Evolutionary conservation across 1,284 basidiomycete species (phyloP).

Genomic region (Coniophora puteana): DNA sequence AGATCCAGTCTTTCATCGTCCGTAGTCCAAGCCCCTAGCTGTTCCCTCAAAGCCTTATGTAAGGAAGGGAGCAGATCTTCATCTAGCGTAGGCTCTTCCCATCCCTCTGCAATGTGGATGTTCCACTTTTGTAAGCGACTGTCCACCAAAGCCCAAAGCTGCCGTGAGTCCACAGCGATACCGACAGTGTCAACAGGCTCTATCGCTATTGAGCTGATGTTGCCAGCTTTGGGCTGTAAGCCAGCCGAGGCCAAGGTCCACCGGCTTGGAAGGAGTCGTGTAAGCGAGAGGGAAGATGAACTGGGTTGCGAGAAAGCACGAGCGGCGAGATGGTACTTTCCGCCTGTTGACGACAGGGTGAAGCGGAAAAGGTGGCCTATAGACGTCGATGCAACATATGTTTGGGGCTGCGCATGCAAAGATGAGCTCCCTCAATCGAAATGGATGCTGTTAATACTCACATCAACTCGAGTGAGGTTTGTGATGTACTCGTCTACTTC

Average conservation of each 20-base stretch:
- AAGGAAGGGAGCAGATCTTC: no score
- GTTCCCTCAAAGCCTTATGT: slow-evolving; percentile 43
- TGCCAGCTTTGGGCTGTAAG: slow-evolving; percentile 40
- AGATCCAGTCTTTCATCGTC: slow-evolving; percentile 53
- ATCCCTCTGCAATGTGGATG: slow-evolving; percentile 49
- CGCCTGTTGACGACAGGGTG: slow-evolving; percentile 59
- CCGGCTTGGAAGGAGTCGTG: slow-evolving; percentile 58
- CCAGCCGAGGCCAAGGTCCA: slow-evolving; percentile 42
- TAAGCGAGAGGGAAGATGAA: slow-evolving; percentile 43
- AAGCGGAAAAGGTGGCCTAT: slow-evolving; percentile 64
- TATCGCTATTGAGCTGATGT: slow-evolving; percentile 57
- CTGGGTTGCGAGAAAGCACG: slow-evolving; percentile 58
- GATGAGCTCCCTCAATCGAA: slow-evolving; percentile 7
- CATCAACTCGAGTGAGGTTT: slow-evolving; percentile 59
- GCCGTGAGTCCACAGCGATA: slow-evolving; percentile 22
- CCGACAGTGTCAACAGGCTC: slow-evolving; percentile 37
- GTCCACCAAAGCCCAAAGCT: slow-evolving; percentile 64
- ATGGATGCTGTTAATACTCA: slow-evolving; percentile 31
- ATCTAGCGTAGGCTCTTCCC: no score
- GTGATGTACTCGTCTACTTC: slow-evolving; percentile 58
- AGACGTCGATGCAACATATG: slow-evolving; percentile 66
- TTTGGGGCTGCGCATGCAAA: slow-evolving; percentile 46
- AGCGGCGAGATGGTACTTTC: slow-evolving; percentile 56
- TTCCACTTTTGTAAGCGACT: slow-evolving; percentile 68
- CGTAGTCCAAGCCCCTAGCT: slow-evolving; percentile 35